These are phyloP conservation scores for Amoeboaphelidium occidentale DNA, from an alignment of 371 early-diverging fungal genomes.

Conservation along the genomic window DNA sequence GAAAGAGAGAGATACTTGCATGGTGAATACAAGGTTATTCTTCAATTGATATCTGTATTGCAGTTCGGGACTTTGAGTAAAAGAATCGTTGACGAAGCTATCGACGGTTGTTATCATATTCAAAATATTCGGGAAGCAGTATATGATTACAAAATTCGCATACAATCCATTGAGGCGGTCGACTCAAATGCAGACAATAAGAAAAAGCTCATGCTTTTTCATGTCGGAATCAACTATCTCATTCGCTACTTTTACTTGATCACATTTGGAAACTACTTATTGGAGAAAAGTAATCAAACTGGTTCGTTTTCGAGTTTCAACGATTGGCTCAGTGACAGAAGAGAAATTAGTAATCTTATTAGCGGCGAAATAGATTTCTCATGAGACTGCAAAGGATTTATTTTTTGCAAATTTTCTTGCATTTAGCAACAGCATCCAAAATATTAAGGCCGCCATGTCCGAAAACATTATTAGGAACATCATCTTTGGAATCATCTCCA, in stretches of 20 bases:
- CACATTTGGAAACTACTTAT: slow-evolving; percentile 37
- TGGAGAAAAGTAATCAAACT: slow-evolving; percentile 21
- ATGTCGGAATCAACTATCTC: slow-evolving; percentile 12
- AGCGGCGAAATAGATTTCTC: no score
- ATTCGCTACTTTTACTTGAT: slow-evolving; percentile 44
- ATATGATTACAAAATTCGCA: slow-evolving; percentile 30
- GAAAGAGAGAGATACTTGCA: slow-evolving; percentile 20
- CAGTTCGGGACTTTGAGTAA: slow-evolving; percentile 38
- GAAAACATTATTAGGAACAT: slow-evolving; percentile 2
- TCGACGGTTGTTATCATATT: slow-evolving; percentile 45
- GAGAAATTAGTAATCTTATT: slow-evolving; percentile 25
- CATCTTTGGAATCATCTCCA: background rate
- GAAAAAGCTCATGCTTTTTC: no score
- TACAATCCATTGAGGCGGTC: slow-evolving; percentile 21
- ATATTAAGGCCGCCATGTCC: slow-evolving; percentile 2
- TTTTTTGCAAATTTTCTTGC: background rate
- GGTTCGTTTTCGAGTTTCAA: slow-evolving; percentile 10
- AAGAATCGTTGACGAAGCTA: slow-evolving; percentile 34
- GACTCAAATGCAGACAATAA: slow-evolving; percentile 12
- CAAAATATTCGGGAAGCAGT: slow-evolving; percentile 42
- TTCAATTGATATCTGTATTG: slow-evolving; percentile 36
- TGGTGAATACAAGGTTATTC: slow-evolving; percentile 37
- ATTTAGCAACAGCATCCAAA: slow-evolving; percentile 1
- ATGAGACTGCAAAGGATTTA: slow-evolving; percentile 3
- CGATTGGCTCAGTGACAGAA: slow-evolving; percentile 21